Conservation (phyloP, 1,284 basidiomycete species). For the Trichosporon coremiiforme region DNA sequence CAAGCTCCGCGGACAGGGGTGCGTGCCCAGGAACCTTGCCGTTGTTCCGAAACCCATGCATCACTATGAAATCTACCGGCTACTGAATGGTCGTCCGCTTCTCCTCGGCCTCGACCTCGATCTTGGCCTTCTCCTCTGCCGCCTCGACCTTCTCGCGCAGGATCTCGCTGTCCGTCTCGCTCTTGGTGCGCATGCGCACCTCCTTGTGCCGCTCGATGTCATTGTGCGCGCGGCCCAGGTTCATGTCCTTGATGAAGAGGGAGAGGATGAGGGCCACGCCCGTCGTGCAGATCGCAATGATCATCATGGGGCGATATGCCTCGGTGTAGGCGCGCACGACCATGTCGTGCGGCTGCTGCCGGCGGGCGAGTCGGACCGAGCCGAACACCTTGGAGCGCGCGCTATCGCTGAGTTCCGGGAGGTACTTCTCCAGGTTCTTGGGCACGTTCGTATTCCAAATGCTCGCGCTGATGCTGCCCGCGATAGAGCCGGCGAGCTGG, state of each 20-base stretch:
- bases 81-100: background rate
- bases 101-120: slow-evolving; percentile 3
- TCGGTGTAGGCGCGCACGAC: slow-evolving; percentile 45
- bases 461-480: slow-evolving; percentile 45
- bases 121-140: slow-evolving; percentile 20
- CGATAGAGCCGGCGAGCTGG: slow-evolving; percentile 54
- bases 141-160: slow-evolving; percentile 20
- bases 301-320: slow-evolving; percentile 36
- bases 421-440: slow-evolving; percentile 36
- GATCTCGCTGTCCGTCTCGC: slow-evolving; percentile 32
- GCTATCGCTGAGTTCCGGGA: slow-evolving; percentile 39
- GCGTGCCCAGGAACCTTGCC: background rate
- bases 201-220: slow-evolving; percentile 41
- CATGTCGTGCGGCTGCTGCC: slow-evolving; percentile 41
- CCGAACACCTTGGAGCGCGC: slow-evolving; percentile 43
- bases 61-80: background rate
- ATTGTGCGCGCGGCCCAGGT: slow-evolving; percentile 45
- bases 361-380: slow-evolving; percentile 38
- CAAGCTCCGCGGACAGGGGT: too few relatives aligned
- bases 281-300: slow-evolving; percentile 39
- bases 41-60: background rate
- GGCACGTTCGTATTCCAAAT: slow-evolving; percentile 49
- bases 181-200: slow-evolving; percentile 37
- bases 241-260: slow-evolving; percentile 40
- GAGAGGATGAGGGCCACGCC: slow-evolving; percentile 40